Evolutionary conservation across 2,329 filamentous ascomycete species (phyloP).

Genomic region (Tolypocladium endophyticum): DNA sequence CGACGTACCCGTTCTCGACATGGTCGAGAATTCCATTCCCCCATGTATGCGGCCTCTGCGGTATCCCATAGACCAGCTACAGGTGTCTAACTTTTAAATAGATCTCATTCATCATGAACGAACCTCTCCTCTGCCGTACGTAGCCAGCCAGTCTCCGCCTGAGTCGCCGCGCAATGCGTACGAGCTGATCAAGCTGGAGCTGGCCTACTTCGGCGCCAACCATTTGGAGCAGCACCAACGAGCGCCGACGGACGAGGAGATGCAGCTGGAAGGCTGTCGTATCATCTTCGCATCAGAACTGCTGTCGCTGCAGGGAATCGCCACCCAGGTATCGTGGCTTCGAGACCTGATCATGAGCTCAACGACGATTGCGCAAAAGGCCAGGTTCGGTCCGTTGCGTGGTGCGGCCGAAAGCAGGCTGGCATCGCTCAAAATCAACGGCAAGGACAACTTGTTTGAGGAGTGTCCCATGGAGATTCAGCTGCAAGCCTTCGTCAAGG

Average conservation of each 20-base stretch:
- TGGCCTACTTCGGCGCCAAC: constrained; percentile 40
- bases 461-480: constrained; percentile 44
- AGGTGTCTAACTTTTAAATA: constrained; percentile 33
- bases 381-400: constrained; percentile 37
- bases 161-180: constrained; percentile 46
- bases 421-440: constrained; percentile 42
- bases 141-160: constrained; percentile 31
- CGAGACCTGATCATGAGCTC: constrained; percentile 46
- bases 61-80: constrained; percentile 24
- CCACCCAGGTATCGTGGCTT: constrained; percentile 39
- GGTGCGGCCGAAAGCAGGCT: constrained; percentile 35
- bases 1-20: constrained; percentile 46
- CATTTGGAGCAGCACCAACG: constrained; percentile 28
- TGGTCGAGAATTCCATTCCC: constrained; percentile 57
- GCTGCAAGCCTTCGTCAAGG: constrained; percentile 41
- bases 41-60: constrained; percentile 42
- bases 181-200: constrained; percentile 48
- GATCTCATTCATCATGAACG: constrained; percentile 56
- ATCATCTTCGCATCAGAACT: constrained; percentile 46
- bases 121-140: constrained; percentile 43
- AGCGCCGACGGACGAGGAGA: constrained; percentile 37
- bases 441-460: constrained; percentile 47
- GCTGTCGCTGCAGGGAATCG: constrained; percentile 27
- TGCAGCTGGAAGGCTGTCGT: constrained; percentile 48
- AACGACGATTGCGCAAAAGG: constrained; percentile 28